A percentile compares a stretch with the other conserved stretches of the same genome.
phyloP scores from a whole-genome alignment of 2,329 filamentous ascomycete species.

The Fusarium stilboides region DNA sequence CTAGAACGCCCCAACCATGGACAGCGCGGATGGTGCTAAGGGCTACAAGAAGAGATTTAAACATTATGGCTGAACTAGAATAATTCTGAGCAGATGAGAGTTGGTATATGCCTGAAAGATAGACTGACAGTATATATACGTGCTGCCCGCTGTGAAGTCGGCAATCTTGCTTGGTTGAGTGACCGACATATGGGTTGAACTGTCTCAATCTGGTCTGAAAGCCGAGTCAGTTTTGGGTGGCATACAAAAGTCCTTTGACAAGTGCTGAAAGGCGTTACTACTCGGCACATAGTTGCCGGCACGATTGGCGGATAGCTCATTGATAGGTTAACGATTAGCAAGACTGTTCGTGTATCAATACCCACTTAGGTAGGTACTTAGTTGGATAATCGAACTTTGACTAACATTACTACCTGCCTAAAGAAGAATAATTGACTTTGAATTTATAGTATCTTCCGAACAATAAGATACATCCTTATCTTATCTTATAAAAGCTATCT shows the following conservation, averaged over 20 bases:
- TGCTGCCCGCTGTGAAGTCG: background rate
- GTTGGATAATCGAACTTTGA: background rate
- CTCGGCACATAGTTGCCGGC: constrained; percentile 14
- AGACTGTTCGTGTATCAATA: background rate
- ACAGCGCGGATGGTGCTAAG: constrained; percentile 4
- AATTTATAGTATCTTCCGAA: too few relatives aligned
- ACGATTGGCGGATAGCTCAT: background rate
- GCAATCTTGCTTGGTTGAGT: background rate
- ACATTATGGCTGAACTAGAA: background rate
- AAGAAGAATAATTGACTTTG: background rate
- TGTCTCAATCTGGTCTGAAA: background rate
- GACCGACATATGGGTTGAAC: background rate
- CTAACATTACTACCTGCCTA: background rate
- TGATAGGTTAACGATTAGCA: background rate
- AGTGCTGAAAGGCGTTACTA: background rate
- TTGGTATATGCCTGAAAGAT: accelerated
- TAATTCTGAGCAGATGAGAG: accelerated
- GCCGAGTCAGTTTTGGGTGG: background rate
- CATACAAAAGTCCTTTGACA: constrained; percentile 2
- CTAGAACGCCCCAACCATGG: constrained; percentile 8
- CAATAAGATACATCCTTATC: background rate
- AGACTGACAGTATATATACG: background rate
- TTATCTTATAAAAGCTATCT: background rate
- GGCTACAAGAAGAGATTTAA: background rate
- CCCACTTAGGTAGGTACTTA: background rate